Percentiles rank a stretch among this genome's conserved stretches.
These are phyloP conservation scores for Sporothrix protearum DNA, from an alignment of 2,329 filamentous ascomycete species.

Conservation along the genomic window DNA sequence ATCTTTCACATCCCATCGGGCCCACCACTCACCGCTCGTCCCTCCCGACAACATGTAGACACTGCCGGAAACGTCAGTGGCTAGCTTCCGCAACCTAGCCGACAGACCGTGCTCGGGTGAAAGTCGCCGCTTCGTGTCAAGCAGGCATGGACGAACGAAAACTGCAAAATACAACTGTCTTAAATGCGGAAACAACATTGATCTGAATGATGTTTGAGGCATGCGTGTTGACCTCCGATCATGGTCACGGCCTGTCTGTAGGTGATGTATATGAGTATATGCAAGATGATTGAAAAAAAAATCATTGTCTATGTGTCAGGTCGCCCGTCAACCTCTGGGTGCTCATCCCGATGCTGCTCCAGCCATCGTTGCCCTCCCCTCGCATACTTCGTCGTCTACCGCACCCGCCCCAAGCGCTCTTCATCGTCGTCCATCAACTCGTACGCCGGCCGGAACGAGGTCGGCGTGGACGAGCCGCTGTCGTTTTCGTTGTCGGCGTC, in stretches of 20 bases:
- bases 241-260: not conserved
- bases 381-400: constrained; percentile 31
- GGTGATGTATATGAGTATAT: not conserved
- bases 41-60: not conserved
- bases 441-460: constrained; percentile 67
- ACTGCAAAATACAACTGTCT: not conserved
- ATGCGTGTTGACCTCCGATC: not conserved
- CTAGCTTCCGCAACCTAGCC: not conserved
- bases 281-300: not conserved
- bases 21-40: not conserved
- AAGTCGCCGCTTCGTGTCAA: not conserved
- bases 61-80: not conserved
- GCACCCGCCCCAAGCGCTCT: constrained; percentile 72
- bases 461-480: constrained; percentile 20
- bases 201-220: not conserved
- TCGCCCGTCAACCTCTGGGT: not conserved
- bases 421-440: constrained; percentile 70
- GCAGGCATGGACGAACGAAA: not conserved
- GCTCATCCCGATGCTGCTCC: not conserved
- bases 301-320: not conserved
- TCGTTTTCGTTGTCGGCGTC: constrained; percentile 7
- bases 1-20: not conserved
- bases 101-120: not conserved
- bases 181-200: not conserved
- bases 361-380: not conserved